phyloP scores from a whole-genome alignment of 2,329 filamentous ascomycete genomes.

The Colletotrichum chlorophyti region DNA sequence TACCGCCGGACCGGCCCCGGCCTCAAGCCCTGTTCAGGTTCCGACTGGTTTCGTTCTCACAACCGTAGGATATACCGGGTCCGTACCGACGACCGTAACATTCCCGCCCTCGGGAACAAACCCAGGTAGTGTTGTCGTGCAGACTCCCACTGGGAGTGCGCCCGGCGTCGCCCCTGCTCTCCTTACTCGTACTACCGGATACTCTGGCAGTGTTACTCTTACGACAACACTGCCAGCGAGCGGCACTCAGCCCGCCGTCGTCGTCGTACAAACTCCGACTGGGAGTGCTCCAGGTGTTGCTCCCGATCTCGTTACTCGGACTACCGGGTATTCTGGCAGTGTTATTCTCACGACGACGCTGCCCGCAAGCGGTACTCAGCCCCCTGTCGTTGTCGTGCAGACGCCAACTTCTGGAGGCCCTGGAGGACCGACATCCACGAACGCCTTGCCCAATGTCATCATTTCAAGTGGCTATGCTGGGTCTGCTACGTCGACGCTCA shows the following conservation, averaged over 20 bases:
- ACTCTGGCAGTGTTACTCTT: background rate
- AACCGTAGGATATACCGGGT: background rate
- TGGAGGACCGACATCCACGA: background rate
- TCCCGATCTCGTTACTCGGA: background rate
- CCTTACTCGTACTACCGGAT: background rate
- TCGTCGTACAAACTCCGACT: background rate
- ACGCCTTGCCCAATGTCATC: background rate
- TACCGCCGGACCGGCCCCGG: background rate
- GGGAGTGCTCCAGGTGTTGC: background rate
- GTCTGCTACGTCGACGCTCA: constrained; percentile 15
- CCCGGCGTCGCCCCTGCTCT: background rate
- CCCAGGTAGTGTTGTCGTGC: background rate
- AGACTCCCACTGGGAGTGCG: background rate
- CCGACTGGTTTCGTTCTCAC: constrained; percentile 1
- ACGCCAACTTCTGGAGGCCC: background rate
- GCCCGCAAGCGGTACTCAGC: background rate
- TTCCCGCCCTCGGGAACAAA: background rate
- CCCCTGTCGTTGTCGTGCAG: background rate
- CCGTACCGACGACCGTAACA: background rate
- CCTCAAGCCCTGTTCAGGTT: background rate
- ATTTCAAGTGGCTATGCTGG: constrained; percentile 13
- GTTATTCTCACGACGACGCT: background rate
- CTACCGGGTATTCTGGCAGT: background rate
- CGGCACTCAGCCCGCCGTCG: background rate
- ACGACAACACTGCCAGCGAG: background rate